Conservation (phyloP, 345 rosid species). For the Erucastrum elatum region DNA sequence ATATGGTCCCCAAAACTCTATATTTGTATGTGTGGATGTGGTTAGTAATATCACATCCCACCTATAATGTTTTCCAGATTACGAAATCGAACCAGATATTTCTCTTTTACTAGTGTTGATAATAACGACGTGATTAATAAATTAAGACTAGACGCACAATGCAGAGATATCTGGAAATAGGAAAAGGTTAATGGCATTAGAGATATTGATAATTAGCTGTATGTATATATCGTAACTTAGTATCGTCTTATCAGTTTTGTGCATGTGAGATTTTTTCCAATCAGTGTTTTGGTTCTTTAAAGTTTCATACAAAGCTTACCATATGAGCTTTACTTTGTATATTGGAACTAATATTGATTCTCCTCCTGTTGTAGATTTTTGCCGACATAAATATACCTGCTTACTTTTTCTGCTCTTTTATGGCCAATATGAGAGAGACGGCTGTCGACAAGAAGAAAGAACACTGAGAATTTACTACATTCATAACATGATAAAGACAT, state of each 20-base stretch:
- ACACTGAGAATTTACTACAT: too few species aligned
- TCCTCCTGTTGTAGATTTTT: neutral
- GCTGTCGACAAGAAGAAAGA: constrained; percentile 18
- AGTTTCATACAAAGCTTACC: neutral
- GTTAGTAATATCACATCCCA: constrained; percentile 24
- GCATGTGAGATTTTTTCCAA: neutral
- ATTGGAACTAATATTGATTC: neutral
- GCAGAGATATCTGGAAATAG: neutral
- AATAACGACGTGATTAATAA: neutral
- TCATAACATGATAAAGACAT: too few species aligned
- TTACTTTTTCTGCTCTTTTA: neutral
- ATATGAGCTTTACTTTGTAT: neutral
- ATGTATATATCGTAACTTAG: neutral
- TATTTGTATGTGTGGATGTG: neutral
- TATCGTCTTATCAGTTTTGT: neutral
- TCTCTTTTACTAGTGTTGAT: neutral
- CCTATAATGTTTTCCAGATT: constrained; percentile 19
- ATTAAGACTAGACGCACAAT: neutral
- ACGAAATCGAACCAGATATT: constrained; percentile 1
- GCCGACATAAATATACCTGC: constrained; percentile 13
- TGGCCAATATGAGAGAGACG: neutral
- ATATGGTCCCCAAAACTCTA: neutral
- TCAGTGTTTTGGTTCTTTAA: neutral
- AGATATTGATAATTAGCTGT: neutral
- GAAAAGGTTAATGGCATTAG: neutral